Evolutionary conservation across 1,284 basidiomycete genomes (phyloP), one percentile per base, ranked within the genome.

Genomic region (Cutaneotrichosporon arboriforme): DNA sequence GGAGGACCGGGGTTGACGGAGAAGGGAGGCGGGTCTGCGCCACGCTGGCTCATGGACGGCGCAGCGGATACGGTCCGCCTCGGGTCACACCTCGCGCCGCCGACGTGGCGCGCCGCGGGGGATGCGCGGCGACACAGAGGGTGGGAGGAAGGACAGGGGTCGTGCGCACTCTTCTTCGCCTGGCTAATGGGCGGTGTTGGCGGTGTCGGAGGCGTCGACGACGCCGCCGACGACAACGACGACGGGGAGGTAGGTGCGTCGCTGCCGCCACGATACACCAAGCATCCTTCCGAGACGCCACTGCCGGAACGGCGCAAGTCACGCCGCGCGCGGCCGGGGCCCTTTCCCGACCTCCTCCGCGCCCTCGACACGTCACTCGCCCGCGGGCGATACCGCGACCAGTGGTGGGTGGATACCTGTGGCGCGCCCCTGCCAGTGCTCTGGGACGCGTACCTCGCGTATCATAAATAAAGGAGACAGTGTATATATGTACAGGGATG

Each of bases 61-160:
- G 59, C 68, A 9, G 68, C 68, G 2, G 68, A 70, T 46, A 58
- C 55, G 26, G 44, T 66, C 39, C 60, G 68, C 2, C 58, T 67
- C 10, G 48, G 51, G 33, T 62, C 60, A 2, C 43, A 57, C 14
- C 58, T 70, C 8, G 65, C 56, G 20, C 66, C 68, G 5, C 58
- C 59, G 13, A 66, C 68, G 46, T 69, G 68, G 68, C 51, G 62
- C 12, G 57, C 59, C 45, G 51, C 58, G 4, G 68, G 68, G 2
- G 50, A 61, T n/a, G 66, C 61, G 5, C 49, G 46, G 17, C 34
- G 40, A 4, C 55, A 66, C 14, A 59, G 55, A 51, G 68, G 68
- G 4, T 67, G 62, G 59, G 65, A 68, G 48, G 65, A 64, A 15
- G 62, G 54, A 4, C 67, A 70, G 40, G 68, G 68, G 51, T 51